These are phyloP conservation scores for Sporothrix brasiliensis DNA, from an alignment of 2,329 filamentous ascomycete species.

Conservation along the genomic window DNA sequence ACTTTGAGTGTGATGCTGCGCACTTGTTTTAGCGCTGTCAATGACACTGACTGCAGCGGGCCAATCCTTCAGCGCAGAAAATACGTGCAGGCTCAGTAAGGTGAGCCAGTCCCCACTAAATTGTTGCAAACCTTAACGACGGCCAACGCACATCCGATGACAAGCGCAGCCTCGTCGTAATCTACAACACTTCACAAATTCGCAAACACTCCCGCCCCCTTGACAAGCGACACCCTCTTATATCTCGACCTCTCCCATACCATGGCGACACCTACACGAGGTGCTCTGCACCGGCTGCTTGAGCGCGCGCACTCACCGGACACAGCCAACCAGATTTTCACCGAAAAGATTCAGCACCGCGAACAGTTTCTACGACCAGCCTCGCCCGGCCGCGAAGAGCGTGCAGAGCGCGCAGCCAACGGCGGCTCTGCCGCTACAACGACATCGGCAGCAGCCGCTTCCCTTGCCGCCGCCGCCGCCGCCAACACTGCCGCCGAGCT, in stretches of 20 bases:
- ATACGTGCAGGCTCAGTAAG: too few relatives aligned
- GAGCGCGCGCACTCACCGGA: constrained; percentile 76
- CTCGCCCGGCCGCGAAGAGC: constrained; percentile 59
- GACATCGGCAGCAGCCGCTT: background rate
- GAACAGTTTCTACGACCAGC: constrained; percentile 77
- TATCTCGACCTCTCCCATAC: constrained; percentile 31
- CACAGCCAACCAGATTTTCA: constrained; percentile 70
- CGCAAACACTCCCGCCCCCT: constrained; percentile 36
- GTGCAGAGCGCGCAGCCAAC: too few relatives aligned
- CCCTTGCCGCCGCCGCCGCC: constrained; percentile 49
- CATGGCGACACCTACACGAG: constrained; percentile 48
- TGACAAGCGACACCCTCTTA: too few relatives aligned
- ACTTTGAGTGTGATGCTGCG: background rate
- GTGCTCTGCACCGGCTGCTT: constrained; percentile 60
- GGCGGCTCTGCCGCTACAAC: background rate
- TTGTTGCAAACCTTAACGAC: background rate
- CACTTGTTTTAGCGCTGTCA: too few relatives aligned
- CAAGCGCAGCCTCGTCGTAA: constrained; percentile 7
- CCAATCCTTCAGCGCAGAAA: background rate
- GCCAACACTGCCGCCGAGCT: constrained; percentile 73
- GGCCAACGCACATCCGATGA: background rate
- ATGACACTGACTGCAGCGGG: background rate
- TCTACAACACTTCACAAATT: background rate
- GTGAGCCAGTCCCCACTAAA: constrained; percentile 9
- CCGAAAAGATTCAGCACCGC: constrained; percentile 80